Evolutionary conservation across 2,329 filamentous ascomycete species (phyloP).

Genomic region (Phyllosticta capitalensis): DNA sequence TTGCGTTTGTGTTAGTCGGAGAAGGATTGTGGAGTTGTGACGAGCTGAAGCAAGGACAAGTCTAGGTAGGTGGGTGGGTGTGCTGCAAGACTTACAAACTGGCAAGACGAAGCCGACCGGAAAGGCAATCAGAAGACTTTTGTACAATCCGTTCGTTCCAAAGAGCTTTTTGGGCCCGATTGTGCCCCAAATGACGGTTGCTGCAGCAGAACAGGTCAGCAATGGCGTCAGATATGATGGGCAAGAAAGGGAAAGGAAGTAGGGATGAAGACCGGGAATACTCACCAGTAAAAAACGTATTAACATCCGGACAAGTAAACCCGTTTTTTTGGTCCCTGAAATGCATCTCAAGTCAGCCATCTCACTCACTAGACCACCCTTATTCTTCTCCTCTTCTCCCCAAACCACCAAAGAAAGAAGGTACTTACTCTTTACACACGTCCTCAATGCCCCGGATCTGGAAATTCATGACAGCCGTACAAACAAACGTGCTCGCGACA

Average conservation of each 20-base stretch:
- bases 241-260: too few relatives aligned
- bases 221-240: neutral
- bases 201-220: slow-evolving; percentile 16
- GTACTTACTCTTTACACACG: slow-evolving; percentile 43
- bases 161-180: slow-evolving; percentile 66
- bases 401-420: too few relatives aligned
- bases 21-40: too few relatives aligned
- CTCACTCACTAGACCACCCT: too few relatives aligned
- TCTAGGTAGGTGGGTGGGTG: too few relatives aligned
- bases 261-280: too few relatives aligned
- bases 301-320: slow-evolving; percentile 49
- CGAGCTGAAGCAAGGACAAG: too few relatives aligned
- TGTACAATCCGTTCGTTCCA: slow-evolving; percentile 54
- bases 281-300: slow-evolving; percentile 51
- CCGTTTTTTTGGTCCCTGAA: slow-evolving; percentile 20
- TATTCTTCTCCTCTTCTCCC: neutral
- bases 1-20: too few relatives aligned
- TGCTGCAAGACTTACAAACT: slow-evolving; percentile 33
- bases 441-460: slow-evolving; percentile 47
- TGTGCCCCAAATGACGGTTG: slow-evolving; percentile 52
- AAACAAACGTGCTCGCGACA: slow-evolving; percentile 56
- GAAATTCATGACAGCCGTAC: slow-evolving; percentile 55
- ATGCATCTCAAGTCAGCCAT: neutral
- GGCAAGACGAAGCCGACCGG: slow-evolving; percentile 50
- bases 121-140: slow-evolving; percentile 46